Base-by-base conservation (phyloP, 1,284 basidiomycete species). In the Leucocoprinus gongylophorus region DNA sequence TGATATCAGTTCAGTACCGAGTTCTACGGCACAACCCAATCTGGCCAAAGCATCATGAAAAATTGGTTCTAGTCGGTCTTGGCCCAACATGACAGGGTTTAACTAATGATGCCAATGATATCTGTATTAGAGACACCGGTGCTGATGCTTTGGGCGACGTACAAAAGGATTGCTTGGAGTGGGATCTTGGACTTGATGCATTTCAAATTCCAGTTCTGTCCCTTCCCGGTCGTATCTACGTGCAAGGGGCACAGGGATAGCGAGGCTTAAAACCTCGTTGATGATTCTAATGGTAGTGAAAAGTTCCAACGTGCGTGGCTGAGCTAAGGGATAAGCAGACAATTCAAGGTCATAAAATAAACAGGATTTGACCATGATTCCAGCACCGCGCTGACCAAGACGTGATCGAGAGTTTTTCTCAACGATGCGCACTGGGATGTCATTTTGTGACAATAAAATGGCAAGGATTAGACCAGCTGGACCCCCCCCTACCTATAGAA, bases 381-480 rank as follows among this genome's bases (percentile, higher is more conserved):
- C 69, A 5, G 68, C 60, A 2, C 70, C 70, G 1, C 67, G 64
- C 45, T 68, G 64, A 1, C 71, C 71, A 13, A 62, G 55, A 30
- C 66, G 58, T 6, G 66, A 64, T n/a, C 57, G 55, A 2, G 58
- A 47, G 45, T 58, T 62, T 55, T 73, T 73, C 45, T 74, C 71
- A 33, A 73, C 70, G 35, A 73, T 64, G 5, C 68, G 66, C 13
- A 73, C 67, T n/a, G 70, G 62, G 12, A 74, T 59, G 5, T 64
- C 67, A 59, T 69, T 72, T 43, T 61, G 61, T 5, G 68, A 55
- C 0, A 73, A 62, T 5, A 65, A 57, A 4, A 73, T 58, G 2
- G 68, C 71, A 17, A 69, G 59, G 10, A 71, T 62, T 3, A 72
- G 63, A 26, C 73, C 74, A 9, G 73, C 64, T 28, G 71, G 71